Percentiles rank a stretch among this genome's conserved stretches.
phyloP scores from a whole-genome alignment of 345 rosid genomes.

The Trapa bicornis region DNA sequence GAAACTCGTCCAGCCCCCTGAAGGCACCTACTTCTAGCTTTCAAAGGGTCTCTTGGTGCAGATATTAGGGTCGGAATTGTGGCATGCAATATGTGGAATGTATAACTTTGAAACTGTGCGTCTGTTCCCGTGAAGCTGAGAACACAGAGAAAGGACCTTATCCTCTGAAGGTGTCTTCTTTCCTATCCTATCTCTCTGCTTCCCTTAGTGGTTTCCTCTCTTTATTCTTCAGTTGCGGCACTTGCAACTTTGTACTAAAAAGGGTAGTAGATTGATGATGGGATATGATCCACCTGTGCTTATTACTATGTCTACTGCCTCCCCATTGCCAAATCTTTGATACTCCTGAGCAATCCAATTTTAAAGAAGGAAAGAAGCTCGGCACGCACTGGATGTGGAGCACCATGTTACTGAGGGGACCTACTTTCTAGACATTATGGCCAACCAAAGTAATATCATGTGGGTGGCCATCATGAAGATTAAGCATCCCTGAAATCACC shows the following conservation, averaged over 20 bases:
- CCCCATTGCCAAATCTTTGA: background rate
- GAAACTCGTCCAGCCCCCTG: slow-evolving; percentile 72
- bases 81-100: background rate
- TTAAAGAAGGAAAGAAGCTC: too few species aligned
- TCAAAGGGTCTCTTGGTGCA: background rate
- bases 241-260: background rate
- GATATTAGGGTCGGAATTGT: background rate
- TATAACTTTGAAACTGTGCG: slow-evolving; percentile 2
- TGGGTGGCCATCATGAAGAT: too few species aligned
- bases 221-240: background rate
- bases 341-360: background rate
- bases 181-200: background rate
- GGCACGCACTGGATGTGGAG: too few species aligned
- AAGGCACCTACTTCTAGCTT: slow-evolving; percentile 32
- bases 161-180: too few species aligned
- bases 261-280: background rate
- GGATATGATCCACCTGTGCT: background rate
- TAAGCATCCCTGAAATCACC: too few species aligned
- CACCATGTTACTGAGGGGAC: too few species aligned
- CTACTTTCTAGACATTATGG: too few species aligned
- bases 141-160: background rate
- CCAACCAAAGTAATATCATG: too few species aligned
- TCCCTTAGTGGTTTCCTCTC: background rate
- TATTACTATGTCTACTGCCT: background rate
- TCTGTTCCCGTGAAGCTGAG: background rate